Evolutionary conservation across 257 asterid species (phyloP), one percentile per base, ranked within the genome.

Genomic region (Rauvolfia tetraphylla): DNA sequence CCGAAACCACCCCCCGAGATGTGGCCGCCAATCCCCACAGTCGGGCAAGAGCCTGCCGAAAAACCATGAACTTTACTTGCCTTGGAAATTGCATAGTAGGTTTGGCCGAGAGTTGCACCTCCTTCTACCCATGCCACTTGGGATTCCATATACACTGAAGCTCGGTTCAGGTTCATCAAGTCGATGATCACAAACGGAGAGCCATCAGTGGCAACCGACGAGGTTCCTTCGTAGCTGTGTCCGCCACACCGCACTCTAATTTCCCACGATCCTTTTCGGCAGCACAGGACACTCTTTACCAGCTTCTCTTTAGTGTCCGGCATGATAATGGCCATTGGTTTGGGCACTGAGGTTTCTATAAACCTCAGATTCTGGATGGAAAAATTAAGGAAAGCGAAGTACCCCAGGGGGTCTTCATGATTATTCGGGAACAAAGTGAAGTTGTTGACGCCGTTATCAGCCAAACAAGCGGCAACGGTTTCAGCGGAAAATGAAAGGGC

Each of bases 1-100:
- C 97, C 96, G 8, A 86, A 92, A 6, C 97, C 96, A 34, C 97
- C 97, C 0, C 96, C 97, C 0, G 88, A 77, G 25, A 92, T 81
- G 79, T 92, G 97, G 25, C 96, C 97, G 0, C 96, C 90, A 23
- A 89, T 84, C 49, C 97, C 96, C 1, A 92, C 97, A 0, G 96
- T 92, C 3, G 96, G 97, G 71, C 97, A 92, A 1, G 97, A 90
- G 3, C 97, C 94, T 0, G 96, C 94, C 0, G 97, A 69, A 39
- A 90, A 92, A 10, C 88, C 96, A 25, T 72, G 88, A 27, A 39
- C 80, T 12, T 31, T 41, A 75, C 88, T 87, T 3, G 79, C 75
- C 68, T 71, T 71, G 3, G 91, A 76, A 36, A 92, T 89, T n/a
- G 90, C 79, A 44, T 72, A 85, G 62, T 90, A 92, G 27, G 91